Base-by-base conservation (phyloP, 2,329 filamentous ascomycete species). In the Zymoseptoria tritici region DNA sequence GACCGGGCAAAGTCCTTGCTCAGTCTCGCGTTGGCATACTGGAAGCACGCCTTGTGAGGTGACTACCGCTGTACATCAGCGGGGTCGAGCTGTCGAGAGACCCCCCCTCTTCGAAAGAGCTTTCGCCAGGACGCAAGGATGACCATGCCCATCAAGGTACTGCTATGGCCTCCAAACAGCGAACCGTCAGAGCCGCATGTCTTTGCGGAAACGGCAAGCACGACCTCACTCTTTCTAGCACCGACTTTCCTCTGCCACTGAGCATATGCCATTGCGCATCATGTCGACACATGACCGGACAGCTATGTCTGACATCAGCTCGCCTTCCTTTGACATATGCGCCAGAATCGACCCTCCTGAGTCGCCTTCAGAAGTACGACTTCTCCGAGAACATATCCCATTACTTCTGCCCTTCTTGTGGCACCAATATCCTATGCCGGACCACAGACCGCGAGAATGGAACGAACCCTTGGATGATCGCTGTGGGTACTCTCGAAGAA, bases 401-500 rank as follows among this genome's bases (percentile, higher is more conserved):
- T 21, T 80, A 77, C 64, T 80, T 81, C 65, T 83, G 81, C 67
- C 69, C 68, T 16, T 78, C 69, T 20, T 83, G 81, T 60, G 80
- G 80, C 20, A 75, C 77, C 5, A 77, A 79, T 21, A 61, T 74
- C 52, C 59, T 68, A 22, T 20, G 24, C 9, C 57, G 60, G 20
- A 57, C 54, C 55, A 13, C 53, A 16, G 49, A 57, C 8, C 64
- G 68, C 19, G 59, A 9, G 60, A 63, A 16, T 59, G 57, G 16
- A 56, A 62, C n/a, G 36, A 46, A 3, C 16, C 24, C 6, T 72
- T 70, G 66, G 64, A 61, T 51, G 13, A 49, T 73, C 31, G 58
- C 66, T 8, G 67, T 64, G 8, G 73, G 73, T 21, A 65, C 69
- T 2, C 65, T 75, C 0, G 71, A 67, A 53, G 24, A 61, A 42